Base-by-base conservation (phyloP, 306 rosid genomes). In the Medicago ruthenica region DNA sequence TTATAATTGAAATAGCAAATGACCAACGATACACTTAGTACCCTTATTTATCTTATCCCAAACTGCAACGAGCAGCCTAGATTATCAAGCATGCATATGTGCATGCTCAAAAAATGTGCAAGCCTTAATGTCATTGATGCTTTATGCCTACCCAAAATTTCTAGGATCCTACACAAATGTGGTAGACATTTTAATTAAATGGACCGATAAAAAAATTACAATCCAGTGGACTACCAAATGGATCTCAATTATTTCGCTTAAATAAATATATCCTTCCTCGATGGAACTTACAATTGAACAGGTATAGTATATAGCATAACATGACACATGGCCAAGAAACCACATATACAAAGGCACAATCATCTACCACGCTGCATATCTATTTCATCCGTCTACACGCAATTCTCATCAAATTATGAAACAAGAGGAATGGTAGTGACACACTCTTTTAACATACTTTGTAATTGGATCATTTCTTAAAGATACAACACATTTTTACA, bases 41-140 rank as follows among this genome's bases (percentile, higher is more conserved):
- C 1, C 1, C n/a, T n/a, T n/a, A n/a, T n/a, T n/a, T n/a, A n/a
- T 68, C 77, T 70, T 17, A 70, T 4, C n/a, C 12, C 55, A 51
- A 61, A 41, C 47, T 17, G 22, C 62, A 58, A 16, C 17, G 17
- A 0, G 40, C 13, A 42, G 7, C 70, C 16, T 47, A 12, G 54
- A 47, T 47, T 14, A 14, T 14, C 17, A 48, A n/a, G n/a, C n/a
- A n/a, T n/a, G n/a, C n/a, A n/a, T n/a, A n/a, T n/a, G n/a, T n/a
- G n/a, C n/a, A n/a, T n/a, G n/a, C n/a, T n/a, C n/a, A n/a, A n/a
- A 48, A 48, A 13, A 14, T 48, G 54, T 13, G 8, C 16, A 67
- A 81, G 9, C 71, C 60, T 37, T 50, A 70, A 22, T 50, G 61
- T 64, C 22, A 37, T 36, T 50, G 41, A 81, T 20, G 47, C 60